Conservation (phyloP, 345 rosid genomes). For the Turnera subulata region DNA sequence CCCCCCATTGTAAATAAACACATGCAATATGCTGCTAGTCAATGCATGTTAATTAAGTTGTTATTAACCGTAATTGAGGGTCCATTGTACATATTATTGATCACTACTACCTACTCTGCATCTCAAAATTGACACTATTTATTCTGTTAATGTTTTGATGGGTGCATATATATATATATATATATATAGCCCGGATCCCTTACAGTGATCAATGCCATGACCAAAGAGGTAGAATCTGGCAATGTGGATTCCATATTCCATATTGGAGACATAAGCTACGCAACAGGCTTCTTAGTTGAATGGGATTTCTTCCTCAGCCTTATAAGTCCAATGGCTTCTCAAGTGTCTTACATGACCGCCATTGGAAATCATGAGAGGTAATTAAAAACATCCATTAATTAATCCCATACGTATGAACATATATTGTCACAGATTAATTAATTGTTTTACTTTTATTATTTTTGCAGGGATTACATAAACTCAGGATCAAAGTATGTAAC, state of each 20-base stretch:
- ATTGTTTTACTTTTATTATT: too few species aligned
- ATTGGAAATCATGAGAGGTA: constrained; percentile 75
- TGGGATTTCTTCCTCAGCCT: constrained; percentile 68
- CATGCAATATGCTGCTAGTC: too few species aligned
- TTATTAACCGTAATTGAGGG: too few species aligned
- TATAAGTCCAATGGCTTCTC: constrained; percentile 53
- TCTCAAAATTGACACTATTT: too few species aligned
- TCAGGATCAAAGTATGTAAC: constrained; percentile 38
- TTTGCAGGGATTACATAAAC: constrained; percentile 43
- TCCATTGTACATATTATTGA: too few species aligned
- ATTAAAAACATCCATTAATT: too few species aligned
- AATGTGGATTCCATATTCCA: constrained; percentile 58
- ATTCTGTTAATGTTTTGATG: too few species aligned
- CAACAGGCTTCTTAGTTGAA: constrained; percentile 69
- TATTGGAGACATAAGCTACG: constrained; percentile 76
- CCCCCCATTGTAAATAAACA: too few species aligned
- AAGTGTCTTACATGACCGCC: constrained; percentile 66
- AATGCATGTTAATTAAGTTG: too few species aligned
- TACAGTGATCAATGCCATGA: constrained; percentile 47
- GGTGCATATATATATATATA: too few species aligned
- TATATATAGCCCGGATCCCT: constrained; percentile 61
- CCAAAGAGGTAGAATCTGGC: constrained; percentile 37
- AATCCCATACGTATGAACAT: too few species aligned
- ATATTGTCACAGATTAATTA: background rate
- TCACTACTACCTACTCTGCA: too few species aligned